Percentiles rank a stretch among this genome's conserved stretches.
Evolutionary conservation across 2,329 filamentous ascomycete species (phyloP).

Genomic region (Podosphaera fusca): DNA sequence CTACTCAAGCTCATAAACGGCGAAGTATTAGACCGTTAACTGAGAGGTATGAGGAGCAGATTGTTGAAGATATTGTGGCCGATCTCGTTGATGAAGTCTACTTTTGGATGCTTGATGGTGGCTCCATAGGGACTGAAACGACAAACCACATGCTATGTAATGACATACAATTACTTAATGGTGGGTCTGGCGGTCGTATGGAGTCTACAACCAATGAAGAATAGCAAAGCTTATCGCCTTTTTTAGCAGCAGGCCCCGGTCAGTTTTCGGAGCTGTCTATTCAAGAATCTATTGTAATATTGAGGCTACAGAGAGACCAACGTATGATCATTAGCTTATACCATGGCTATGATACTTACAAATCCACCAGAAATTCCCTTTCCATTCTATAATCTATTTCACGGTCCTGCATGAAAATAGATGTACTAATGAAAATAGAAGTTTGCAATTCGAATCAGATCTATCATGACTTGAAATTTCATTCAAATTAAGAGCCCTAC

Average conservation of each 20-base stretch:
- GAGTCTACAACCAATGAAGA: background rate
- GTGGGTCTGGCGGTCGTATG: background rate
- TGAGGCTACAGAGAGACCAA: no score
- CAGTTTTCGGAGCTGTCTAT: no score
- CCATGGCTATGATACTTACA: no score
- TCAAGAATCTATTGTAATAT: no score
- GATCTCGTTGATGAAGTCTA: conserved; percentile 90
- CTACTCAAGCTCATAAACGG: conserved; percentile 8
- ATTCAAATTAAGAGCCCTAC: no score
- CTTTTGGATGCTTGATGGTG: conserved; percentile 46
- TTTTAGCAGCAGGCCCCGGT: background rate
- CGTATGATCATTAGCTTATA: no score
- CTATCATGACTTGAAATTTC: no score
- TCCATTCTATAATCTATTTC: no score
- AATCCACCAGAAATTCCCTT: no score
- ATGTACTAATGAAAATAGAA: no score
- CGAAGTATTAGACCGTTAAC: conserved; percentile 33
- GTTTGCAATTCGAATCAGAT: no score
- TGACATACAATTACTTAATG: background rate
- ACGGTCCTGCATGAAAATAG: no score
- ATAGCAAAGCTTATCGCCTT: background rate
- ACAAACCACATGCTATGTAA: background rate
- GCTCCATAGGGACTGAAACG: conserved; percentile 1
- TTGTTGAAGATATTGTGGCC: conserved; percentile 80
- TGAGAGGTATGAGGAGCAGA: conserved; percentile 75